A percentile compares a stretch with the other conserved stretches of the same genome.
Evolutionary conservation across 768 basidiomycete genomes (phyloP).

Genomic region (Tulasnella sp.): DNA sequence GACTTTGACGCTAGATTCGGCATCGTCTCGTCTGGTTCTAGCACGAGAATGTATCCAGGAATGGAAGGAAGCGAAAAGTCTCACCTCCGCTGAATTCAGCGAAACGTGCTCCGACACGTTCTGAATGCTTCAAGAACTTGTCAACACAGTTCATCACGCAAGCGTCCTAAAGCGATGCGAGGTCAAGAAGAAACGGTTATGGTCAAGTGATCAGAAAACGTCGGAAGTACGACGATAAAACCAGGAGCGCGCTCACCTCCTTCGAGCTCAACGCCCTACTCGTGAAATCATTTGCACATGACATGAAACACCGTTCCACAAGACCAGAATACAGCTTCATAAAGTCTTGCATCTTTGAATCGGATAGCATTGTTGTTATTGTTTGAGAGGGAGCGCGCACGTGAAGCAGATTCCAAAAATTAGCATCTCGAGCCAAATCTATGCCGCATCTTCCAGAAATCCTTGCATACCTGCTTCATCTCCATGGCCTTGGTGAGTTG

Average conservation of each 20-base stretch:
- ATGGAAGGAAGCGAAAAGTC: conserved; percentile 28
- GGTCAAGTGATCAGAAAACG: neutral
- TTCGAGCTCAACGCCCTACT: conserved; percentile 87
- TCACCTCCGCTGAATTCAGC: conserved; percentile 86
- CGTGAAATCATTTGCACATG: conserved; percentile 95
- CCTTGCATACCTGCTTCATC: conserved; percentile 74
- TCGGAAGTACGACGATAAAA: neutral
- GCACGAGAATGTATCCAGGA: neutral
- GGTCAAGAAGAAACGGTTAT: neutral
- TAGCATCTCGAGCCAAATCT: neutral
- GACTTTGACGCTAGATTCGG: neutral
- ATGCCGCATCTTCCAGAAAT: neutral
- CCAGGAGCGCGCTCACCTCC: conserved; percentile 51
- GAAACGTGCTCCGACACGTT: conserved; percentile 84
- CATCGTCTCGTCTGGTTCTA: neutral
- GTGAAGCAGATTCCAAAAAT: neutral
- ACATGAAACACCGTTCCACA: conserved; percentile 91
- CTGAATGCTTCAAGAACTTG: conserved; percentile 96
- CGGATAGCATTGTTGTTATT: neutral
- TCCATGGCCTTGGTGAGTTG: conserved; percentile 92
- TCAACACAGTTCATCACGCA: conserved; percentile 93
- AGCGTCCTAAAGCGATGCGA: conserved; percentile 50
- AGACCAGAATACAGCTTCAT: conserved; percentile 89
- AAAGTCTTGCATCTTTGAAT: conserved; percentile 98
- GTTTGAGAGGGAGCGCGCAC: neutral